phyloP scores from a whole-genome alignment of 768 basidiomycete genomes.

The Infundibulicybe gibba region DNA sequence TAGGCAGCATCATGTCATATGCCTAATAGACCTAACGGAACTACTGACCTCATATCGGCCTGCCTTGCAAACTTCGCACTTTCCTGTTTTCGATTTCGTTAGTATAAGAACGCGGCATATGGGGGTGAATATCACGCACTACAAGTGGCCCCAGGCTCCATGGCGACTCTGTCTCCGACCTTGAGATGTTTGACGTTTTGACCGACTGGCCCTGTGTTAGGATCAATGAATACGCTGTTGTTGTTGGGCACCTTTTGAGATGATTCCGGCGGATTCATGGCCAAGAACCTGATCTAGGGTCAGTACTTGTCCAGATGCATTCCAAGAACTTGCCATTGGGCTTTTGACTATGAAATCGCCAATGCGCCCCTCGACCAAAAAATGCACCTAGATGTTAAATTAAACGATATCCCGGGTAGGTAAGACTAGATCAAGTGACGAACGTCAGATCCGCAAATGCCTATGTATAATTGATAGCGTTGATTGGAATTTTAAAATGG shows the following conservation, averaged over 20 bases:
- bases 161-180: conserved; percentile 82
- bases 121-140: conserved; percentile 28
- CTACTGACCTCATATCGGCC: conserved; percentile 74
- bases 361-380: conserved; percentile 73
- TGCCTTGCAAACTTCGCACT: conserved; percentile 79
- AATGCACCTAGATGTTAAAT: conserved; percentile 57
- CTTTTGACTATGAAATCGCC: conserved; percentile 76
- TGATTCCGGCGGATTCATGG: conserved; percentile 86
- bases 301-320: neutral
- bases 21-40: neutral
- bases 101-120: conserved; percentile 2
- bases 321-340: conserved; percentile 60
- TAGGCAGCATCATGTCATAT: neutral
- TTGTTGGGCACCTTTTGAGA: conserved; percentile 53
- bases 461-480: conserved; percentile 29
- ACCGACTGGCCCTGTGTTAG: conserved; percentile 51
- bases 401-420: conserved; percentile 9
- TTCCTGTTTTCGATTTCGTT: conserved; percentile 27
- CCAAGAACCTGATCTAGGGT: conserved; percentile 67
- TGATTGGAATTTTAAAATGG: neutral
- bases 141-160: conserved; percentile 90
- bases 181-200: conserved; percentile 71
- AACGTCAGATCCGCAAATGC: conserved; percentile 91
- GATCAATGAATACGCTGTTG: neutral
- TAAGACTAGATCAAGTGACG: conserved; percentile 12